phyloP scores from a whole-genome alignment of 345 rosid genomes.

The Aurinia saxatilis region DNA sequence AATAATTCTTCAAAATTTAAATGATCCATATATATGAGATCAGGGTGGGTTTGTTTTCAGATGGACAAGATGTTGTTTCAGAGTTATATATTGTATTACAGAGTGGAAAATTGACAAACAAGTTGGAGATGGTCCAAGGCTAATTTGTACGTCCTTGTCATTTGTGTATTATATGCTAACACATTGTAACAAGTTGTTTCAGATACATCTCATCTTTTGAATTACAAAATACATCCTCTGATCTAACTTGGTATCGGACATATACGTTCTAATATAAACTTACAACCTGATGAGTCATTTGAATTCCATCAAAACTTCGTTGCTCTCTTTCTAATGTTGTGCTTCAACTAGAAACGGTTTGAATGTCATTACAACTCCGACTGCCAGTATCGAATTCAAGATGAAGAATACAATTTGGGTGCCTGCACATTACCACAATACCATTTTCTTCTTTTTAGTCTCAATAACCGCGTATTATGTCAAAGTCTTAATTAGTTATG shows the following conservation, averaged over 20 bases:
- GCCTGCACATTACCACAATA: conserved; percentile 39
- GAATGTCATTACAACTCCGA: conserved; percentile 59
- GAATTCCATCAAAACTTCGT: neutral
- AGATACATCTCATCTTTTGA: neutral
- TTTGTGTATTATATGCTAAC: neutral
- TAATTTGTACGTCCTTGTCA: neutral
- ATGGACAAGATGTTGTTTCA: no score
- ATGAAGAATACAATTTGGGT: conserved; percentile 58
- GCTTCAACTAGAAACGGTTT: conserved; percentile 54
- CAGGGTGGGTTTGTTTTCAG: no score
- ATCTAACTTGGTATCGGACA: neutral
- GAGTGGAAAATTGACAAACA: no score
- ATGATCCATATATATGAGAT: no score
- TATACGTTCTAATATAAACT: neutral
- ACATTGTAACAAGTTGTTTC: neutral
- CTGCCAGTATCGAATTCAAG: conserved; percentile 41
- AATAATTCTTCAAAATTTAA: no score
- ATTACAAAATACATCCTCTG: neutral
- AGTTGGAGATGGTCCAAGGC: neutral
- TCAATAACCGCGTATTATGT: neutral
- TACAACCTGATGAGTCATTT: neutral
- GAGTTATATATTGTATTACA: no score
- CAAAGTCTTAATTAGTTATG: neutral
- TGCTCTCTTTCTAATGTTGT: neutral
- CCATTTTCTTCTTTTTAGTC: neutral